These are phyloP conservation scores for Picea abies DNA, from an alignment of 83 land plant species.

Conservation along the genomic window DNA sequence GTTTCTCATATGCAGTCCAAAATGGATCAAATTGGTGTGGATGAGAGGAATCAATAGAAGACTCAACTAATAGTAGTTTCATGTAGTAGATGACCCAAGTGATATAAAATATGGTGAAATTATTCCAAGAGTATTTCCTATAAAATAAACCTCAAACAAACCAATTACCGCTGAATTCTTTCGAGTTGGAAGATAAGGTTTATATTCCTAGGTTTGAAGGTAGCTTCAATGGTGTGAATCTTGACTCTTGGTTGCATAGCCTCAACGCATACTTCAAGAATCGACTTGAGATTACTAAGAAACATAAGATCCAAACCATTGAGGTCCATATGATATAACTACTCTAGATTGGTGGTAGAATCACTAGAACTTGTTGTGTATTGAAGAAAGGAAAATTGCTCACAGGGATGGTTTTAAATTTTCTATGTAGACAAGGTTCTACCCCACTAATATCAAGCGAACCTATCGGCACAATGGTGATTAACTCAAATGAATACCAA, in stretches of 20 bases:
- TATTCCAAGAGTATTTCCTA: too few relatives aligned
- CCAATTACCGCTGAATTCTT: background rate
- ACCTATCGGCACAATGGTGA: background rate
- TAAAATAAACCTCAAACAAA: too few relatives aligned
- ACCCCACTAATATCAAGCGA: background rate
- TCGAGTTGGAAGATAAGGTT: background rate
- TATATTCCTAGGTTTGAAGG: background rate
- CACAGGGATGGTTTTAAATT: background rate
- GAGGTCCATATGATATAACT: background rate
- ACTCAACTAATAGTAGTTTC: too few relatives aligned
- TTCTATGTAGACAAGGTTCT: background rate
- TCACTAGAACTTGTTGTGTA: background rate
- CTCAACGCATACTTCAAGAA: background rate
- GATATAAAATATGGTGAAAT: too few relatives aligned
- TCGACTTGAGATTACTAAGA: background rate
- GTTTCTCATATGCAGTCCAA: too few relatives aligned
- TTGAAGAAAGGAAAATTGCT: background rate
- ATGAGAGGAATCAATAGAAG: too few relatives aligned
- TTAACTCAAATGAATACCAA: background rate
- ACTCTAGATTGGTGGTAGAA: background rate
- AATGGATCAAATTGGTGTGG: too few relatives aligned
- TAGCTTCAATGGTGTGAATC: background rate
- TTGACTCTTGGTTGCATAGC: background rate
- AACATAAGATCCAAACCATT: background rate
- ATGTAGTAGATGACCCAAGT: too few relatives aligned